Base-by-base conservation (phyloP, 2,329 filamentous ascomycete species). In the Penicillium sp. region DNA sequence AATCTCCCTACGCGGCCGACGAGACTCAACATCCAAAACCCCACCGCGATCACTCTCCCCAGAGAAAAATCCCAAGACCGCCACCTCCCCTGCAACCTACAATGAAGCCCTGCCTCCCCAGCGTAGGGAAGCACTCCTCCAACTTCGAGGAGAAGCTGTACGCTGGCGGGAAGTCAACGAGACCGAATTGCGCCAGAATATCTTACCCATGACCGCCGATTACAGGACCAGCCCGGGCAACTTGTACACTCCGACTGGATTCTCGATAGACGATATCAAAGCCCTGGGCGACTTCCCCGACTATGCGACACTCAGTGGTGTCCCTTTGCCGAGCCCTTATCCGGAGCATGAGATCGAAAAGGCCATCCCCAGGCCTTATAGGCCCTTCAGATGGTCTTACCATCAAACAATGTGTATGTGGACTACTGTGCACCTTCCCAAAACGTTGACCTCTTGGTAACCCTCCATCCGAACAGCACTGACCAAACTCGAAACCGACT, bases 351-450 rank as follows among this genome's bases (percentile, higher is more conserved):
- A 91, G 62, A 86, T 92, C 55, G 76, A 82, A 14, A 89, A 81
- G 62, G 91, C 91, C 0, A 68, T 82, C 10, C 85, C 91, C 1
- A 82, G 92, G 58, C 91, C 91, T 0, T 96, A 93, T 71, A 82
- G 92, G 41, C 92, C 92, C 0, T 89, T 96, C 44, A 77, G 92
- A 67, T 96, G 92, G 92, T 79, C 83, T 0, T 96, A 96, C 70
- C 90, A 95, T 70, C 92, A 96, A 71, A 96, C 91, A 0, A 96
- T 96, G 92, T 90, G 91, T 94, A 83, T 67, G 88, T 81, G 22
- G 22, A 11, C 16, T 41, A 7, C 46, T n/a, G 11, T 18, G 14
- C 3, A 33, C 6, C 13, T 7, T 7, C 19, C 22, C 22, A 14
- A 53, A 39, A 2, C 33, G 22, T 22, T 22, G 22, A 22, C 10